Base-by-base conservation (phyloP, 768 basidiomycete species). In the Phylloporus sp. region DNA sequence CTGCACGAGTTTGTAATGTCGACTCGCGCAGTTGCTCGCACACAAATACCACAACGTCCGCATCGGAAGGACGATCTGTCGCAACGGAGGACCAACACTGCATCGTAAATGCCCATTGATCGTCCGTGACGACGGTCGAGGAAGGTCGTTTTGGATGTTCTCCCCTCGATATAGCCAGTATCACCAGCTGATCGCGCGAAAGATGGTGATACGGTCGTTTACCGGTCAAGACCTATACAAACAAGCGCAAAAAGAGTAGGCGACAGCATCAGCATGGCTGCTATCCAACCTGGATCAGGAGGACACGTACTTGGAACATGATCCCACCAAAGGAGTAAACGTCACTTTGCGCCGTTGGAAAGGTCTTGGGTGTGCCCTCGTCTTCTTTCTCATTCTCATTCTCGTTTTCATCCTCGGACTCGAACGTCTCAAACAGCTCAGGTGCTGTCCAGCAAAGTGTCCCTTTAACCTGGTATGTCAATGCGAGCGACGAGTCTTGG, bases 391-490 rank as follows among this genome's bases (percentile, higher is more conserved):
- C 28, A 1, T 27, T 5, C 15, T 42, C 48, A 8, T 27, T 9
- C 16, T 5, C 28, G 1, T 27, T 5, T 9, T 42, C 48, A 8
- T 28, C 32, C n/a, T 34, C 40, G n/a, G 32, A 16, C 8, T 31
- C 43, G 20, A 6, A 22, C 13, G 57, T 28, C 1, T 26, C n/a
- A 47, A 75, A 70, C 0, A 80, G 57, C 27, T 72, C 63, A 0
- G 76, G 66, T 26, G 79, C 79, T 10, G 78, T 73, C 76, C 78
- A 80, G 2, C 77, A 72, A 18, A 79, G 65, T n/a, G 77, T 73
- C 3, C 76, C 78, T 35, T 48, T 62, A 7, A 32, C 29, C 45
- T 56, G 55, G n/a, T 53, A 65, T 1, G 55, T 45, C 72, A 73
- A 71, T 24, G 69, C 68, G 12, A 66, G 56, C 16, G 62, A 67